These are phyloP conservation scores for Calonectria naviculata DNA, from an alignment of 2,329 filamentous ascomycete species.

Conservation along the genomic window DNA sequence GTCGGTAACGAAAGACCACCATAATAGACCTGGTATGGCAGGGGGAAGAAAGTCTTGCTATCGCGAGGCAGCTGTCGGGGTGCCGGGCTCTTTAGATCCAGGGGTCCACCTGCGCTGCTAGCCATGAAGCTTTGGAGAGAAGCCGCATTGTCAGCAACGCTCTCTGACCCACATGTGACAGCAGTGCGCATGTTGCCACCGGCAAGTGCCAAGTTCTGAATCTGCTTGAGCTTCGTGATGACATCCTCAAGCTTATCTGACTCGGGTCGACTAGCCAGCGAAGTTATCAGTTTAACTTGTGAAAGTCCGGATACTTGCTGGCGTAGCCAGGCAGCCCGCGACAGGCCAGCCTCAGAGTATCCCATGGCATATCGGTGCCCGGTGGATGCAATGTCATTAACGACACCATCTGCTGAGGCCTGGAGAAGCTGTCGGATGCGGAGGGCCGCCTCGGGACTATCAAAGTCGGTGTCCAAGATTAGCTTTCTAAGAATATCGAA, in stretches of 20 bases:
- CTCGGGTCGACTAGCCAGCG: conserved; percentile 78
- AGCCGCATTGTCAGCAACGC: conserved; percentile 74
- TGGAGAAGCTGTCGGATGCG: conserved; percentile 90
- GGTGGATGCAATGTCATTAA: conserved; percentile 91
- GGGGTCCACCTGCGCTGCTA: conserved; percentile 36
- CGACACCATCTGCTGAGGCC: conserved; percentile 86
- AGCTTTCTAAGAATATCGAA: conserved; percentile 85
- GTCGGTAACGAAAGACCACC: conserved; percentile 85
- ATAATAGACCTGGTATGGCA: conserved; percentile 98
- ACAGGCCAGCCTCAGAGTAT: conserved; percentile 84
- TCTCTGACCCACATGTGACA: conserved; percentile 86
- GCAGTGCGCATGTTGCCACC: conserved; percentile 79
- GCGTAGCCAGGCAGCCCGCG: conserved; percentile 75
- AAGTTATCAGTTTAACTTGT: conserved; percentile 86
- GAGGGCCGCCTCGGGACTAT: conserved; percentile 80
- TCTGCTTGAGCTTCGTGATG: conserved; percentile 84
- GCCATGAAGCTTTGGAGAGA: conserved; percentile 78
- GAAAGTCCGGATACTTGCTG: conserved; percentile 93
- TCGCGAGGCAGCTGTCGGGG: conserved; percentile 56
- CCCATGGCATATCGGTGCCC: conserved; percentile 89
- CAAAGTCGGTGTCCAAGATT: conserved; percentile 90
- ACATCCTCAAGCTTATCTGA: conserved; percentile 79
- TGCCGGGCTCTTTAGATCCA: conserved; percentile 53
- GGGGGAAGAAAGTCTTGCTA: conserved; percentile 86
- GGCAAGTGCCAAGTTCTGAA: conserved; percentile 82